Conservation (phyloP, 768 basidiomycete genomes). For the Sporobolomyces pararoseus region DNA sequence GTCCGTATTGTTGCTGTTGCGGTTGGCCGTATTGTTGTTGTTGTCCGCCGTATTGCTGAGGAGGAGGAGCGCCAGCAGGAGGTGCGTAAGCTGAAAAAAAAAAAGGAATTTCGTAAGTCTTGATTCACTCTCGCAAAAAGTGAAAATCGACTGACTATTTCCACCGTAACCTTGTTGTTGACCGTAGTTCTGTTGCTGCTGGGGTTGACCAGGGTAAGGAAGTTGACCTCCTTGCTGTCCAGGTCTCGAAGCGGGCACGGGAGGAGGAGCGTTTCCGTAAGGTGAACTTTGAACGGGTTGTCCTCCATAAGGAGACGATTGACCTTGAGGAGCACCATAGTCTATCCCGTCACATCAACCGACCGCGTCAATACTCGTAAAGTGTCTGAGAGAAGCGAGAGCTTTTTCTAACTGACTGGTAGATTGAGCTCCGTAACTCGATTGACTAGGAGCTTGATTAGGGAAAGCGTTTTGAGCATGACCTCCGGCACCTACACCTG, state of each 20-base stretch:
- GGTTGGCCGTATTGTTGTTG: not conserved
- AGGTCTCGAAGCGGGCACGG: conserved; percentile 13
- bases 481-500: not conserved
- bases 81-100: conserved; percentile 9
- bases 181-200: conserved; percentile 18
- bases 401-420: too few species aligned
- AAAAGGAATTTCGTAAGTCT: not conserved
- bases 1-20: conserved; percentile 13
- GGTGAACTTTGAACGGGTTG: conserved; percentile 1
- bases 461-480: conserved; percentile 26
- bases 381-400: too few species aligned
- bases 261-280: conserved; percentile 20
- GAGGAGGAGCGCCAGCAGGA: conserved; percentile 13
- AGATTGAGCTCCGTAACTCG: conserved; percentile 18
- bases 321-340: conserved; percentile 1
- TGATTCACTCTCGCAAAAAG: not conserved
- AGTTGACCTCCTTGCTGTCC: conserved; percentile 11
- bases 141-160: conserved; percentile 14
- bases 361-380: too few species aligned
- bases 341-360: not conserved
- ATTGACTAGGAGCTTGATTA: not conserved
- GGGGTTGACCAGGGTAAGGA: conserved; percentile 23
- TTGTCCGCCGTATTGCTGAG: conserved; percentile 6
- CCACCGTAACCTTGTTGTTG: conserved; percentile 1
- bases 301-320: not conserved